Base-by-base conservation (phyloP, 2,329 filamentous ascomycete species). In the Cladophialophora yegresii region DNA sequence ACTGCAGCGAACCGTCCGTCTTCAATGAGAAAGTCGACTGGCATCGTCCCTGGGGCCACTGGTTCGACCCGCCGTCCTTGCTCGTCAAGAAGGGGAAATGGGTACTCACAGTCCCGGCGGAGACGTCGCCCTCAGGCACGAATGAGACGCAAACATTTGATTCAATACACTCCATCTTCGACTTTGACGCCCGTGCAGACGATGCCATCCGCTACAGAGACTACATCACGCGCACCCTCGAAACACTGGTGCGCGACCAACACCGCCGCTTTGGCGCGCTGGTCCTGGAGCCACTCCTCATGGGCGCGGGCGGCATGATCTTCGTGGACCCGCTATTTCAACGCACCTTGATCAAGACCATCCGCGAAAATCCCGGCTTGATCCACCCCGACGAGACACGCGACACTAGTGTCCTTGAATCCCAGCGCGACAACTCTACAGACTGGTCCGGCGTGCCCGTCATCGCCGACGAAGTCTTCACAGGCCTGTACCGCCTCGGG, bases 401-500 rank as follows among this genome's bases (percentile, higher is more conserved):
- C 43, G 23, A 12, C 30, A 9, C 16, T 2, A 12, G n/a, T 23
- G 13, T 23, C 26, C 28, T n/a, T 12, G 36, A 32, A 16, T 7
- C 3, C n/a, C 1, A 7, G 7, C 16, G 4, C 9, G 40, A 8
- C 13, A 40, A 20, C 23, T n/a, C 32, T 9, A 72, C 70, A 8
- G 68, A 78, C 32, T 96, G 91, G 91, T 81, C 82, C 1, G 90
- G 91, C 1, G 83, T 96, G 3, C 91, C 92, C 0, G 79, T 96
- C 45, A 82, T 96, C 70, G 91, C 92, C 69, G 91, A 96, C 73
- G 92, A 96, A 74, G 91, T 96, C 40, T 96, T 96, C 76, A 93
- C 91, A 0, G 91, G 91, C 1, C 80, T 96, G 4, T 93, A 93
- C 74, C 89, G 92, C 12, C 85, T 96, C 0, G 91, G 92, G 1